Base-by-base conservation (phyloP, 2,329 filamentous ascomycete genomes). In the Sordariomycetes sp. region DNA sequence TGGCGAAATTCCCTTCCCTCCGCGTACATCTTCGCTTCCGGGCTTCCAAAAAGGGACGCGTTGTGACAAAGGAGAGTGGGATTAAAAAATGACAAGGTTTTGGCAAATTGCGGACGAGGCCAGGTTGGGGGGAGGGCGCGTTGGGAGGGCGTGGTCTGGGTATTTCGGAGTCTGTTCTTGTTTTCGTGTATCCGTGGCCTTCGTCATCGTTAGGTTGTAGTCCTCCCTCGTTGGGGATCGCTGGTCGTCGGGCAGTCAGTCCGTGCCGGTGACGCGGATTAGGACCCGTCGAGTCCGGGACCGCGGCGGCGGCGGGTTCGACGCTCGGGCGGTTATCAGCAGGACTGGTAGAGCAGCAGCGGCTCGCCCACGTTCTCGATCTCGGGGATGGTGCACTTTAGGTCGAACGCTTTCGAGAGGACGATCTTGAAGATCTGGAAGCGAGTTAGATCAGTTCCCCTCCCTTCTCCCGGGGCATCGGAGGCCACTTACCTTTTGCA, bases 341-440 rank as follows among this genome's bases (percentile, higher is more conserved):
- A 78, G 54, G 83, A 85, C 72, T 92, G 89, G 70, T 99, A 99
- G 63, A 99, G 82, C 53, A 99, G 80, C 55, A 99, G 79, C 24
- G 94, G 94, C 74, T 99, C 94, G 74, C 94, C 94, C 59, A 97
- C 88, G 71, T 97, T 95, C 75, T 97, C 93, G 72, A 99, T 97
- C 74, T 99, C 94, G 54, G 94, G 94, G 69, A 99, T 97, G 34
- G 94, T 99, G 78, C 94, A 99, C 73, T 97, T 97, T 60, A 99
- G 82, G 71, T 99, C 94, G 70, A 99, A 99, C 1, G 94, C 94
- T 75, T 99, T 99, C 63, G 93, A 96, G 25, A 99, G 82, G 59
- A 99, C 94, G 66, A 99, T 99, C 74, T 99, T 99, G 83, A 99
- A 99, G 69, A 99, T 99, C 93, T 97, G 66, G 14, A 51, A 11